Base-by-base conservation (phyloP, 148 eudicot genomes). In the Chenopodium quinoa region DNA sequence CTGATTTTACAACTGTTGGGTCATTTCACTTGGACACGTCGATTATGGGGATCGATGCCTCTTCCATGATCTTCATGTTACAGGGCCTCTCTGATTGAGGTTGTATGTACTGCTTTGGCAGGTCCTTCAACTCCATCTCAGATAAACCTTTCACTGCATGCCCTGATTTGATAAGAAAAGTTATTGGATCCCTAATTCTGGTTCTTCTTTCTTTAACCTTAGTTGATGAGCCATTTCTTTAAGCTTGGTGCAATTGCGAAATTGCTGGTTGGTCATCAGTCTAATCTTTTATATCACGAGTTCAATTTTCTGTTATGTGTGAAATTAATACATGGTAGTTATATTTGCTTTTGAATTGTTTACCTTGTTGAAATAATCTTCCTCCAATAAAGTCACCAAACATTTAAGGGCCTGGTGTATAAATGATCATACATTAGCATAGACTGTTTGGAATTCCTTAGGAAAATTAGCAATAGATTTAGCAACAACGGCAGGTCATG, bases 101-200 rank as follows among this genome's bases (percentile, higher is more conserved):
- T 19, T 90, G 92, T 60, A 90, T 84, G 76, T 88, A 88, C 84
- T 85, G 89, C 31, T 88, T 52, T 2, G 92, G 92, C 23, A 90
- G 66, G 17, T 66, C 56, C 16, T 76, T 40, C 7, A 88, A 50
- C 0, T 87, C 87, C 72, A 72, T 76, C 7, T 90, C 92, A 22
- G 88, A 72, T 44, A 90, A 78, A 62, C 90, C 92, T 77, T 90
- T 90, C 19, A 90, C 90, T 10, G 90, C 92, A 67, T 88, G 69
- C 0, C 90, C 90, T 67, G 75, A 54, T 31, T 85, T 75, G 0
- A 85, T 83, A 9, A 88, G 85, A 56, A 74, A 88, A 25, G 82
- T 46, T 47, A 50, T 79, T 27, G 86, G 44, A 13, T 85, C 74
- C 17, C 29, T 20, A 71, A n/a, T 76, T 78, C 75, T 74, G 83